A percentile compares a stretch with the other conserved stretches of the same genome.
These are phyloP conservation scores for Fusarium globosum DNA, from an alignment of 2,329 filamentous ascomycete species.

Conservation along the genomic window DNA sequence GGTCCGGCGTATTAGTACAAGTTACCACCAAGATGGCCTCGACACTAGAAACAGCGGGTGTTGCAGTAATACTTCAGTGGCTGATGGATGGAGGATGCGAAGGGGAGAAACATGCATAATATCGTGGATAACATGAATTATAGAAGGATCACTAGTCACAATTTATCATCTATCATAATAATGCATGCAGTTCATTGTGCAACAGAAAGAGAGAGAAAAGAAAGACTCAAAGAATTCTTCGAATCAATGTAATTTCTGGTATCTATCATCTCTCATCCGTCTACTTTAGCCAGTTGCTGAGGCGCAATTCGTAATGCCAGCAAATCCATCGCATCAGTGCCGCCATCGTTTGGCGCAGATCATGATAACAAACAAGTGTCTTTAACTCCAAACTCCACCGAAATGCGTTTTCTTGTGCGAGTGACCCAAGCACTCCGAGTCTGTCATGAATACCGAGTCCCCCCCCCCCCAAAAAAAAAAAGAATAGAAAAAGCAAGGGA, in stretches of 20 bases:
- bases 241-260: constrained; percentile 5
- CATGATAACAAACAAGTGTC: constrained; percentile 16
- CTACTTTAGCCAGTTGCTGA: constrained; percentile 19
- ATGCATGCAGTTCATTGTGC: neutral
- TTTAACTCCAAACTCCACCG: constrained; percentile 22
- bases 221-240: neutral
- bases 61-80: constrained; percentile 9
- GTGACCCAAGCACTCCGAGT: neutral
- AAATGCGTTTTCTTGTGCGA: neutral
- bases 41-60: constrained; percentile 19
- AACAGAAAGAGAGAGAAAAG: neutral
- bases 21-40: constrained; percentile 13
- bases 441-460: neutral
- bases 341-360: constrained; percentile 3
- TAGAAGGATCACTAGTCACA: constrained; percentile 1
- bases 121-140: constrained; percentile 6
- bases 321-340: neutral
- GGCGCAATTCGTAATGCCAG: neutral
- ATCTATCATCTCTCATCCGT: constrained; percentile 30
- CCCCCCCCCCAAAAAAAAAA: neutral
- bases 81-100: constrained; percentile 2
- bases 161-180: constrained; percentile 1
- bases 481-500: neutral
- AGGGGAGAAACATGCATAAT: neutral
- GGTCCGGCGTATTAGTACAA: constrained; percentile 20